A percentile compares a stretch with the other conserved stretches of the same genome.
These are phyloP conservation scores for Coemansia sp. DNA, from an alignment of 192 early-diverging fungal genomes.

Conservation along the genomic window DNA sequence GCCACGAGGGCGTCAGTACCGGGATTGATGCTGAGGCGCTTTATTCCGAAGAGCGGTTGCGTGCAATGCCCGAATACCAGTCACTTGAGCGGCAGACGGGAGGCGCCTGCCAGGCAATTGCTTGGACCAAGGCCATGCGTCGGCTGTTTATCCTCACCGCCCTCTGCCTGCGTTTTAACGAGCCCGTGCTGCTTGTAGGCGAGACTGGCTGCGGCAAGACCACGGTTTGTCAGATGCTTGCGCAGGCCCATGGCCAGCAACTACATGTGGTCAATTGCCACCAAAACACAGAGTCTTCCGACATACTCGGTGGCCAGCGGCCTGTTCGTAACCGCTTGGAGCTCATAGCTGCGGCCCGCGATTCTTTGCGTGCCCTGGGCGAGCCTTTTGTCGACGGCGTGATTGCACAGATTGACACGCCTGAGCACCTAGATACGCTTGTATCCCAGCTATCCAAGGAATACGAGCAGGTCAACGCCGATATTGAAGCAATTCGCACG, in stretches of 20 bases:
- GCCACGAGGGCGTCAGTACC: neutral
- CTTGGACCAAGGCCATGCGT: slow-evolving; percentile 95
- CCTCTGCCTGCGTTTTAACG: slow-evolving; percentile 72
- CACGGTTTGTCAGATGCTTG: slow-evolving; percentile 92
- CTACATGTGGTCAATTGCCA: slow-evolving; percentile 95
- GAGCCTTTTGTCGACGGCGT: neutral
- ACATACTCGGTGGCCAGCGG: slow-evolving; percentile 91
- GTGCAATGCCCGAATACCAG: slow-evolving; percentile 43
- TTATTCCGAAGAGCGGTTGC: slow-evolving; percentile 24
- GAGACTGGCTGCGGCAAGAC: slow-evolving; percentile 99
- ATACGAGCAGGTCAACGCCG: slow-evolving; percentile 13
- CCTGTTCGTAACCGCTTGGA: slow-evolving; percentile 76
- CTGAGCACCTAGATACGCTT: slow-evolving; percentile 10
- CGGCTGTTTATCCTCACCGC: slow-evolving; percentile 82
- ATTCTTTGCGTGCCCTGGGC: slow-evolving; percentile 29
- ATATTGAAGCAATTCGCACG: neutral
- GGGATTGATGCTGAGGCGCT: slow-evolving; percentile 27
- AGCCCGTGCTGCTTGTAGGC: slow-evolving; percentile 93
- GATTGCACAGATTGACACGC: slow-evolving; percentile 10
- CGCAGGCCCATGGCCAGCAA: slow-evolving; percentile 56
- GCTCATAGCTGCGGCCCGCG: slow-evolving; percentile 51
- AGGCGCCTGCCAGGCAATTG: slow-evolving; percentile 21
- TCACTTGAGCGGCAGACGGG: slow-evolving; percentile 3
- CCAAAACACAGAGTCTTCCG: slow-evolving; percentile 91
- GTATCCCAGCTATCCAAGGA: slow-evolving; percentile 16